Evolutionary conservation across 352 stramenopile genomes (phyloP), one percentile per base, ranked within the genome.

Genomic region (Pythium rishiriense): DNA sequence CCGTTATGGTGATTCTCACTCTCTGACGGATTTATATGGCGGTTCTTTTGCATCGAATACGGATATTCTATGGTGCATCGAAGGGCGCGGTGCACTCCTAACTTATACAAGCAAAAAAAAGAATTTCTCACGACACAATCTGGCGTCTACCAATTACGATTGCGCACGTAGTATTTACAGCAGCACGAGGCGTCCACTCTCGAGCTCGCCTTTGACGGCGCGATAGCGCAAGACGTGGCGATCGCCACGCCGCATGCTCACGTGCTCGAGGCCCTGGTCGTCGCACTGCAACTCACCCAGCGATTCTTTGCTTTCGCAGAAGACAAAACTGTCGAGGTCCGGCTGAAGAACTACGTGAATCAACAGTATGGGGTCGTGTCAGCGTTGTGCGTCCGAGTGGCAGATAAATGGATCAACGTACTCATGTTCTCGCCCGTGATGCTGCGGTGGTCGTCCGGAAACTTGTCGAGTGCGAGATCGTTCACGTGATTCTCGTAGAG

Each of bases 271-370:
- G 25, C 86, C 86, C 19, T 81, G 80, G 58, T 95, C 84, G 58
- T 95, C 86, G 28, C 73, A 80, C 72, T 91, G 76, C 41, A 95
- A 66, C 29, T 83, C 69, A 2, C 76, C 74, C 6, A 87, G 70
- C 15, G 75, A 71, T 15, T 65, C 63, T 43, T 82, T 83, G 61
- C 81, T 88, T 67, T 93, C 76, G 58, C 84, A 93, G 52, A 95
- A 93, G 29, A 95, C 86, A 62, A 95, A 95, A 31, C 66, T 70
- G 54, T 95, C 83, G 25, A 95, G 51, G 65, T 93, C 79, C 2
- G 86, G 86, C 51, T 88, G 64, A 1, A 76, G n/a, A 8, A 92
- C 85, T 94, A 42, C 3, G 35, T 17, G 24, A 5, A 19, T 53
- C 19, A n/a, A 28, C 19, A 45, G n/a, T n/a, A n/a, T n/a, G n/a